A percentile compares a stretch with the other conserved stretches of the same genome.
phyloP scores from a whole-genome alignment of 495 filamentous ascomycete genomes.

The Annulohypoxylon bovei region DNA sequence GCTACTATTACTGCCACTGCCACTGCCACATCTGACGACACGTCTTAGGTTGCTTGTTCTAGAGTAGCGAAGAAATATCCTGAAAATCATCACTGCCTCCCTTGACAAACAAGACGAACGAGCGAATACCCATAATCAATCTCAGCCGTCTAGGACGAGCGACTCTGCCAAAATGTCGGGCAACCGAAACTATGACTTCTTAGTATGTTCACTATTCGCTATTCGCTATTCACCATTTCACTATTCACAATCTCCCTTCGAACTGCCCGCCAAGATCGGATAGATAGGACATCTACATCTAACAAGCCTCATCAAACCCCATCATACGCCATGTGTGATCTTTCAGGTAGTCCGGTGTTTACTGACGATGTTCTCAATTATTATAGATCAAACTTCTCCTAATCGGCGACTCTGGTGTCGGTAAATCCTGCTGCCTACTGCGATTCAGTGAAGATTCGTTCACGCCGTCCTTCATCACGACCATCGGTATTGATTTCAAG shows the following conservation, averaged over 20 bases:
- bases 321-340: neutral
- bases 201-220: constrained; percentile 67
- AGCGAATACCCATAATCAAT: constrained; percentile 10
- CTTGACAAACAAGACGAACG: constrained; percentile 14
- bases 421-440: constrained; percentile 97
- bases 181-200: constrained; percentile 97
- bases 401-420: constrained; percentile 97
- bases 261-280: constrained; percentile 10
- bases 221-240: neutral
- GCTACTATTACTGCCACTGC: neutral
- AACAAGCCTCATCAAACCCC: neutral
- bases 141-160: constrained; percentile 40
- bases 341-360: neutral
- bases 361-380: constrained; percentile 12
- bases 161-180: constrained; percentile 77
- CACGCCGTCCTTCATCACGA: constrained; percentile 98
- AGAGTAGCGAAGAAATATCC: constrained; percentile 5
- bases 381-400: constrained; percentile 95
- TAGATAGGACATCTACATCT: neutral
- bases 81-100: constrained; percentile 12
- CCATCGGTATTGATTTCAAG: constrained; percentile 99
- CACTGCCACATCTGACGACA: constrained; percentile 38
- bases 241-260: constrained; percentile 14
- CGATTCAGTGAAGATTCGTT: constrained; percentile 99
- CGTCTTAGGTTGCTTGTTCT: constrained; percentile 27